These are phyloP conservation scores for Cucurbita pepo DNA, from an alignment of 306 rosid species.

Conservation along the genomic window DNA sequence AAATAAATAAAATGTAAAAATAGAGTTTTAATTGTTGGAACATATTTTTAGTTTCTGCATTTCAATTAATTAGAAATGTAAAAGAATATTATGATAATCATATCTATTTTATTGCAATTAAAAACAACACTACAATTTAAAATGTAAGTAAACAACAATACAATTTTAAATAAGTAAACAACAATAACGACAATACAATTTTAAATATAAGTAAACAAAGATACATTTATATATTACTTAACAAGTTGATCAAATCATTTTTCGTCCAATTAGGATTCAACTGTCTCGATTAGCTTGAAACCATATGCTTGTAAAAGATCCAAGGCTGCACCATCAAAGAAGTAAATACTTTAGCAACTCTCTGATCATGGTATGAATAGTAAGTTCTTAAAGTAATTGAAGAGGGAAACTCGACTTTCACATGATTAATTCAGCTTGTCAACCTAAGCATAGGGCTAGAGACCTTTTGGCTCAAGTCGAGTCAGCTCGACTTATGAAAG, in stretches of 20 bases:
- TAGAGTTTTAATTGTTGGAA: too few relatives aligned
- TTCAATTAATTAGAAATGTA: too few relatives aligned
- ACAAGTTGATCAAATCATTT: not conserved
- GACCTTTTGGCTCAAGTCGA: not conserved
- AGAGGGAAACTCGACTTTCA: not conserved
- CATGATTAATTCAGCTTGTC: not conserved
- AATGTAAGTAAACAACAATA: too few relatives aligned
- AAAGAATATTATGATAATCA: too few relatives aligned
- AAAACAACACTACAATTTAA: too few relatives aligned
- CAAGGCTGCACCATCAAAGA: slow-evolving; percentile 38
- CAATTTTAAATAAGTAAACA: too few relatives aligned
- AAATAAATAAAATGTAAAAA: too few relatives aligned
- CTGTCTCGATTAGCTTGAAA: slow-evolving; percentile 65
- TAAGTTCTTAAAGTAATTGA: not conserved
- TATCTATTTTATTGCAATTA: too few relatives aligned
- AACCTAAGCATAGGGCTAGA: not conserved
- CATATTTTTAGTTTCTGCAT: too few relatives aligned
- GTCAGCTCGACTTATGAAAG: not conserved
- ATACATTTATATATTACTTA: not conserved
- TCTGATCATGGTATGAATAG: not conserved
- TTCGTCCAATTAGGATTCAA: slow-evolving; percentile 8
- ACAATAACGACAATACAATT: too few relatives aligned
- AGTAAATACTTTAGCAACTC: not conserved
- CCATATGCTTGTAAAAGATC: slow-evolving; percentile 72
- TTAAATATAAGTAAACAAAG: too few relatives aligned